Base-by-base conservation (phyloP, 192 early-diverging fungal species). In the Rhizophlyctis rosea region DNA sequence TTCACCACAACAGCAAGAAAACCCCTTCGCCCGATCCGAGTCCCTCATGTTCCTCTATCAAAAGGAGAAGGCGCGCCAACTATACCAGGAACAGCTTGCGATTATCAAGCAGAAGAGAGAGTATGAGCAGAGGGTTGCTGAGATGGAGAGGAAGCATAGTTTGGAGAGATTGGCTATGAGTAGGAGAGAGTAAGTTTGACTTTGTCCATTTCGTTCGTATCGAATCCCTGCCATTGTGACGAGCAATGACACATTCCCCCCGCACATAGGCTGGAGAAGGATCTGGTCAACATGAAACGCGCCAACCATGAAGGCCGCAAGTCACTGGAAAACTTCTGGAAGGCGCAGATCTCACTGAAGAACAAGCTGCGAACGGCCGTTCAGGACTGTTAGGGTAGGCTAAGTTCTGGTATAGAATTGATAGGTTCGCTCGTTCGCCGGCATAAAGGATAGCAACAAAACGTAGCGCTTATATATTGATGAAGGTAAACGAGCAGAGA, bases 41-140 rank as follows among this genome's bases (percentile, higher is more conserved):
- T 75, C 48, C 39, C 51, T 78, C n/a, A 78, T 78, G 75, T 56
- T 70, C 21, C 55, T 78, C 44, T 78, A 80, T 57, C 71, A 78
- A 58, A 66, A 72, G 39, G 78, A 80, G 51, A 80, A 80, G 50
- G 78, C 78, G 31, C 67, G 70, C 47, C 75, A 80, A 59, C 59
- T 80, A 50, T 80, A 80, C 44, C 67, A 74, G 34, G 78, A 80
- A 57, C 78, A 80, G 50, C 47, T 80, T 21, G 73, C 72, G 28
- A 74, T 80, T 55, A 54, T 80, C 23, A 52, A 58, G 35, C 78
- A 80, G 58, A 47, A 67, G 16, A 29, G 61, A 29, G 69, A 72
- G 33, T 78, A 78, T 50, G 75, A 74, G 50, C 25, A 4, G 4
- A 55, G 63, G 50, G 62, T 77, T 18, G 61, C 71, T 1, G 76